phyloP scores from a whole-genome alignment of 2,329 filamentous ascomycete species.

The Aureobasidium leucospermi region DNA sequence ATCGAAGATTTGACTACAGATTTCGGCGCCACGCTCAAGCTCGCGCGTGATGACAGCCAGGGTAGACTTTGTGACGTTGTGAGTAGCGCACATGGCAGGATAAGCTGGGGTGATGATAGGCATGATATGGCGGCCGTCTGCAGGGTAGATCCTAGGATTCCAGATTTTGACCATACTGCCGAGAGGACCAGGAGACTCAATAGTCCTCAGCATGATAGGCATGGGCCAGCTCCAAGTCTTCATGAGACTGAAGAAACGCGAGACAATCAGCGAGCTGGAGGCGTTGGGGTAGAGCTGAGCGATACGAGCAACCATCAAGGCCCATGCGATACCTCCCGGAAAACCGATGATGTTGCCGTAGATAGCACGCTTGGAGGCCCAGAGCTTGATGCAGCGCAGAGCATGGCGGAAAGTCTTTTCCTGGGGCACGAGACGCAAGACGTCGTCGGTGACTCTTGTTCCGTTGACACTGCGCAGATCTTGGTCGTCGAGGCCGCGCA shows the following conservation, averaged over 20 bases:
- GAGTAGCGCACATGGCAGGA: constrained; percentile 94
- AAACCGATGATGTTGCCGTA: constrained; percentile 97
- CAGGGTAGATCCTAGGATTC: constrained; percentile 83
- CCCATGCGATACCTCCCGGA: constrained; percentile 94
- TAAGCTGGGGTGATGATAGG: constrained; percentile 97
- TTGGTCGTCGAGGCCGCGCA: constrained; percentile 78
- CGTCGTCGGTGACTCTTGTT: constrained; percentile 88
- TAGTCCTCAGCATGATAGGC: constrained; percentile 82
- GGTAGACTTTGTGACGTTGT: constrained; percentile 84
- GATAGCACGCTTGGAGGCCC: constrained; percentile 86
- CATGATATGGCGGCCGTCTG: constrained; percentile 85
- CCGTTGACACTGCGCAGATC: constrained; percentile 89
- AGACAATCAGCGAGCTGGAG: constrained; percentile 77
- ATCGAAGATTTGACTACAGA: constrained; percentile 69
- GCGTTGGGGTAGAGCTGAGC: constrained; percentile 95
- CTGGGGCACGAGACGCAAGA: constrained; percentile 81
- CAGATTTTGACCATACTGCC: constrained; percentile 67
- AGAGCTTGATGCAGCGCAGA: constrained; percentile 86
- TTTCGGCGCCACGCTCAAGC: constrained; percentile 66
- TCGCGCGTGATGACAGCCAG: constrained; percentile 78
- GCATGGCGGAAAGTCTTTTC: constrained; percentile 83
- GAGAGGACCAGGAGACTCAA: constrained; percentile 67
- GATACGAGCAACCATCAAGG: constrained; percentile 91
- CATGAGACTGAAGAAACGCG: constrained; percentile 92
- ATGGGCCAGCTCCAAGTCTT: constrained; percentile 88